A percentile compares a stretch with the other conserved stretches of the same genome.
These are phyloP conservation scores for Besnoitia besnoiti DNA, from an alignment of 169 alveolate species.

Conservation along the genomic window DNA sequence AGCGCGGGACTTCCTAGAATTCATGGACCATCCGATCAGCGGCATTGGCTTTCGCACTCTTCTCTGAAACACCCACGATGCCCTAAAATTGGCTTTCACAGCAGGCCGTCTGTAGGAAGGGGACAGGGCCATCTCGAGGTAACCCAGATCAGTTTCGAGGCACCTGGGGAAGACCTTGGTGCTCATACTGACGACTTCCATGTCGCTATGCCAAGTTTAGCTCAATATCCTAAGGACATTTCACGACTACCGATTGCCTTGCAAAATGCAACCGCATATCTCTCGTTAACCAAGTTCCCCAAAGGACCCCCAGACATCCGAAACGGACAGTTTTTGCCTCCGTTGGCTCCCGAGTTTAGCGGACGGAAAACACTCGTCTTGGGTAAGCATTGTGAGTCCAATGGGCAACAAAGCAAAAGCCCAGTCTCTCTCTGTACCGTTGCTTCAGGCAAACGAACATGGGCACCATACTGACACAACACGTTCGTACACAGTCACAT, in stretches of 20 bases:
- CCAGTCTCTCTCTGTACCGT: too few relatives aligned
- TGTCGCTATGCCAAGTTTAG: conserved; percentile 5
- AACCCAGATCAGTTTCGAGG: neutral
- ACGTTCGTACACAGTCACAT: too few relatives aligned
- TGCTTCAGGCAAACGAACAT: too few relatives aligned
- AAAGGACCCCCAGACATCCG: neutral
- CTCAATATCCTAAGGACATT: neutral
- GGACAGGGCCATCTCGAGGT: neutral
- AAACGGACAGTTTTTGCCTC: neutral
- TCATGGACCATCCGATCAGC: neutral
- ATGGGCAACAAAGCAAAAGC: too few relatives aligned
- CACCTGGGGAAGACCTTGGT: neutral
- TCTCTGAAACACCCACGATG: neutral
- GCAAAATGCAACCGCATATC: neutral
- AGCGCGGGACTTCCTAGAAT: neutral
- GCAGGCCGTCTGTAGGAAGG: neutral
- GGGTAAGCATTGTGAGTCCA: too few relatives aligned
- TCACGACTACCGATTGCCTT: neutral
- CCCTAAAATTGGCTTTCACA: neutral
- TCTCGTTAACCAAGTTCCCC: conserved; percentile 11
- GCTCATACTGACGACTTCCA: neutral
- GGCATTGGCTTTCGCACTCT: neutral
- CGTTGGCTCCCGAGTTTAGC: neutral
- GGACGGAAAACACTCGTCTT: conserved; percentile 10
- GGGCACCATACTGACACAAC: too few relatives aligned